Evolutionary conservation across 108 stramenopile genomes (phyloP), one percentile per base, ranked within the genome.

Genomic region (Stephanodiscus triporus): DNA sequence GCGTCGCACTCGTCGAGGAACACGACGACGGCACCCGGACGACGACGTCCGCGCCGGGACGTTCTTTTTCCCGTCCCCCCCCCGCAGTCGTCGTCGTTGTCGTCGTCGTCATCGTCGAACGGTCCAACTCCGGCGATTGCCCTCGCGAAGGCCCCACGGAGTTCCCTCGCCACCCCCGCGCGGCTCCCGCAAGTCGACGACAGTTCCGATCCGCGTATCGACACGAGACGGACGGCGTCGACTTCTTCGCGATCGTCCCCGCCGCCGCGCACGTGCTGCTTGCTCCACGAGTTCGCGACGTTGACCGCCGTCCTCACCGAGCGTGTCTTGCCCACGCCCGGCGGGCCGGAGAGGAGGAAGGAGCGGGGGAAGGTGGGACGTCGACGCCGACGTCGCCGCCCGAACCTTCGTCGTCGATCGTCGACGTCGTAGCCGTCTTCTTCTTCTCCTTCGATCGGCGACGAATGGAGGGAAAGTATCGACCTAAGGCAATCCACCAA

Each of bases 1-100:
- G 94, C 89, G 70, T 95, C 94, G 57, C 86, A 91, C 73, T 95
- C 94, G 63, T 95, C 94, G 56, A 92, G 59, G 70, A 95, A 93
- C 22, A 95, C 51, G 24, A 95, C 56, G 16, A 66, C 74, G 2
- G 67, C 77, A 43, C 78, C 63, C 56, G 64, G 50, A 63, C 22
- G 69, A 47, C 38, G 16, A 3, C 55, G 2, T 23, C 51, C 10
- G 37, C 17, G 4, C 29, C 9, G 4, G 30, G 26, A 13, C 34
- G n/a, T n/a, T n/a, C n/a, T n/a, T n/a, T n/a, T n/a, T 27, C 11
- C 29, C 29, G 9, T 5, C 32, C 32, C 32, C 32, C 5, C 32
- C 32, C 32, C 32, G 29, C n/a, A 5, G n/a, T 9, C 14, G 16
- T 64, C 38, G 9, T 34, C 16, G 47, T 45, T 13, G 0, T 59